Base-by-base conservation (phyloP, 2,329 filamentous ascomycete genomes). In the Emmonsiellopsis sp. region DNA sequence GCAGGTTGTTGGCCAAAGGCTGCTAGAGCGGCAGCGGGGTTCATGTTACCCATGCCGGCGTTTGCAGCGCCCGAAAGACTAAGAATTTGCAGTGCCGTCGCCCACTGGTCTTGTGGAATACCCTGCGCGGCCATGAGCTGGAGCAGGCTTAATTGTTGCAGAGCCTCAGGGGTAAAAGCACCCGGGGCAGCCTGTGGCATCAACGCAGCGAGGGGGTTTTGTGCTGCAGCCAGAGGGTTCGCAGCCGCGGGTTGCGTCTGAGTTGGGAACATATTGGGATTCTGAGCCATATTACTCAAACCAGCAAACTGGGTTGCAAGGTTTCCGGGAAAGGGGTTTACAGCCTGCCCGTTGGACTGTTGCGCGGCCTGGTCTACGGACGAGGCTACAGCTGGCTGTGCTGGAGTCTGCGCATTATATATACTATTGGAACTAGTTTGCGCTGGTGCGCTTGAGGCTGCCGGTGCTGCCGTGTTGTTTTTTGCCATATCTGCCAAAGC, bases 401-500 rank as follows among this genome's bases (percentile, higher is more conserved):
- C 63, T 62, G 70, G 65, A 70, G 65, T 73, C 55, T 76, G 73
- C 59, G 72, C 64, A 68, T 69, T 75, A 71, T 79, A 70, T 63
- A 77, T 70, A 72, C 71, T 76, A 65, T 73, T 70, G 59, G 72
- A 66, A 63, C 72, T 76, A 65, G 67, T 59, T 55, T 67, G 67
- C 16, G 71, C 66, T 48, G 67, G 59, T 48, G 67, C 63, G 31
- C 65, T 59, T 20, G 59, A 50, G 41, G 66, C 63, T 55, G 69
- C 60, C 51, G 78, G 72, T 46, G 76, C 71, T 38, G 77, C 70
- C 56, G 80, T 80, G 67, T 84, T 89, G 69, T 89, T 85, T 59
- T 87, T 85, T 40, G 87, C 86, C 72, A 93, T 86, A 65, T 87
- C 88, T 59, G 87, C 86, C 58, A 93, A 79, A 44, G 86, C 86